Evolutionary conservation across 192 early-diverging fungal genomes (phyloP).

Genomic region (Mycoemilia scoparia): DNA sequence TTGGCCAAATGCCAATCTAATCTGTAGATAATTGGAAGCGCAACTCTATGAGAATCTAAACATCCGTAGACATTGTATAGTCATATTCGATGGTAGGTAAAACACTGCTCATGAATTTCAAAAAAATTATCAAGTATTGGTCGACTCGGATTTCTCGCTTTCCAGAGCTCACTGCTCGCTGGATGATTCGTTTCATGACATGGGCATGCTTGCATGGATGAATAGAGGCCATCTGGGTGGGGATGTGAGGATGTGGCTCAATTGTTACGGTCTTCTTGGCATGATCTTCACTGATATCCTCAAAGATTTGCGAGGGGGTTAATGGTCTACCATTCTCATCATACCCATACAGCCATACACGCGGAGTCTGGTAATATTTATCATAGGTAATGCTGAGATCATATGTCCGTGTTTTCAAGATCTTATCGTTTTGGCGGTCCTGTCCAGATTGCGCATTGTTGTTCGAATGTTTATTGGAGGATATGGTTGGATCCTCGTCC

Average conservation of each 20-base stretch:
- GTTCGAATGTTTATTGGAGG: constrained; percentile 2
- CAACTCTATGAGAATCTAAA: no score
- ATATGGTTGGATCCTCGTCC: constrained; percentile 55
- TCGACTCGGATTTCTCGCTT: constrained; percentile 63
- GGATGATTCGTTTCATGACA: constrained; percentile 92
- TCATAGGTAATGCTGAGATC: constrained; percentile 99
- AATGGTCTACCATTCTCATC: constrained; percentile 71
- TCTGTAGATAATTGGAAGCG: no score
- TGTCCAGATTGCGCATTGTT: not conserved
- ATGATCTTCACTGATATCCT: constrained; percentile 97
- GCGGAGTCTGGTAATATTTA: constrained; percentile 98
- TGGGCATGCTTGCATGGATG: constrained; percentile 98
- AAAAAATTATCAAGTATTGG: constrained; percentile 86
- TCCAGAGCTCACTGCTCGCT: constrained; percentile 40
- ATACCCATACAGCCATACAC: constrained; percentile 94
- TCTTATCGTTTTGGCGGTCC: constrained; percentile 45
- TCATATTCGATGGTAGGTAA: constrained; percentile 98
- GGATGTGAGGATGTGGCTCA: constrained; percentile 85
- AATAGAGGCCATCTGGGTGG: constrained; percentile 74
- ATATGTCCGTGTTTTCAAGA: constrained; percentile 81
- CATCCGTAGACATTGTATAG: constrained; percentile 68
- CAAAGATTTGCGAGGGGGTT: constrained; percentile 78
- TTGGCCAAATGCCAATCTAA: no score
- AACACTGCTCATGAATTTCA: constrained; percentile 95
- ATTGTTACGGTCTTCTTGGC: constrained; percentile 98